Evolutionary conservation across 2,329 filamentous ascomycete genomes (phyloP), one percentile per base, ranked within the genome.

Genomic region (Phyllosticta paracitricarpa): DNA sequence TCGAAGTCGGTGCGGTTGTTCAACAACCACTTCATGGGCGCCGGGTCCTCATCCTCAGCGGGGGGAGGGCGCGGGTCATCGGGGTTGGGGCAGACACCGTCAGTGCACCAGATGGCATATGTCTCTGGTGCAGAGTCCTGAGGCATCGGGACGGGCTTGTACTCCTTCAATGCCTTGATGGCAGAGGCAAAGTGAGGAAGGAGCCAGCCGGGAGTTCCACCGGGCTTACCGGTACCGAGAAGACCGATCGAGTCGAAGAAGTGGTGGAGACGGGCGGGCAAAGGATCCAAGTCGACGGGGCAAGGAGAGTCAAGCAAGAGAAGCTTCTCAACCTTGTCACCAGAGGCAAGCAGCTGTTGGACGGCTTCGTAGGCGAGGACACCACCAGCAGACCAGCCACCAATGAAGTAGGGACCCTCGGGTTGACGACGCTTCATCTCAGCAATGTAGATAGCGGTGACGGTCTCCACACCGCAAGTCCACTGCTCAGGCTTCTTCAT

Each of bases 241-340:
- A 91, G 82, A 60, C 88, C 88, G 59, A 89, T 87, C 56, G 81
- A 79, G 59, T 86, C 86, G 68, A 90, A 89, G 81, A 88, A 91
- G 65, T 85, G 81, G 72, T 89, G 87, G 9, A 90, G 82, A 64
- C 80, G 77, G 24, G 76, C 75, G 4, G 79, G 74, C 4, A 82
- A 77, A 59, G 79, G 79, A 51, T 76, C 79, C 35, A 81, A 76
- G 65, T 77, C 72, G 63, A 81, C 76, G 0, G 80, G 80, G 70
- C 78, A 81, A 17, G 80, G 80, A 12, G 80, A 77, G 68, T 82
- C 80, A 62, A 82, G 79, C 40, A 82, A 73, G 25, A 82, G 71
- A 2, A 82, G 77, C 63, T 73, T 77, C 64, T 79, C 78, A 12
- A 82, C 77, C 62, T 75, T 73, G 63, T 82, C 79, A 40, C 77